A percentile compares a stretch with the other conserved stretches of the same genome.
Conservation (phyloP, 2,329 filamentous ascomycete species). For the Escovopsis sp. region DNA sequence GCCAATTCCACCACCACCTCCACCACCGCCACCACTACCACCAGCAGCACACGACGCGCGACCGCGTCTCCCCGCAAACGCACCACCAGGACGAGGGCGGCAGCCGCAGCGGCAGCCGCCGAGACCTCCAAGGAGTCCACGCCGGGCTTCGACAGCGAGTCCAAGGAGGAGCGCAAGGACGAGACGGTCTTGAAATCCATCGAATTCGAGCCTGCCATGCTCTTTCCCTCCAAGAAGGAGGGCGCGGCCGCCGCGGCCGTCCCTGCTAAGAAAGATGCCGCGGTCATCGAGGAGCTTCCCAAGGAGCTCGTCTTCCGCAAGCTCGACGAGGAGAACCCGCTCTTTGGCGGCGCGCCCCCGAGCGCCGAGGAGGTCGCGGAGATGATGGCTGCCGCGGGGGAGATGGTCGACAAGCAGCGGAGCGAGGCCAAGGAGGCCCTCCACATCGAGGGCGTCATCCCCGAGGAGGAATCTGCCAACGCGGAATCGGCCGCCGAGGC, state of each 20-base stretch:
- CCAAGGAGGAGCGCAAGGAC: slow-evolving; percentile 16
- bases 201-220: slow-evolving; percentile 33
- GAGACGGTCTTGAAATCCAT: slow-evolving; percentile 29
- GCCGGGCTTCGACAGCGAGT: slow-evolving; percentile 7
- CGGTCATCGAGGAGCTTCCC: slow-evolving; percentile 50
- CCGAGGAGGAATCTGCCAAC: slow-evolving; percentile 22
- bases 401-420: slow-evolving; percentile 65
- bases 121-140: slow-evolving; percentile 14
- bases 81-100: slow-evolving; percentile 28
- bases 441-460: slow-evolving; percentile 11
- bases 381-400: slow-evolving; percentile 75
- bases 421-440: slow-evolving; percentile 22
- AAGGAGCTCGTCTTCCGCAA: slow-evolving; percentile 56
- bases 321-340: slow-evolving; percentile 62
- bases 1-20: too few species aligned
- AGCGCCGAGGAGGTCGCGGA: slow-evolving; percentile 63
- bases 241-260: slow-evolving; percentile 44
- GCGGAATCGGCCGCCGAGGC: slow-evolving; percentile 20
- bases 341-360: slow-evolving; percentile 48
- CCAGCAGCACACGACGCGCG: slow-evolving; percentile 21
- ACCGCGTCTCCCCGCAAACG: slow-evolving; percentile 42
- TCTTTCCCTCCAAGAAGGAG: slow-evolving; percentile 38
- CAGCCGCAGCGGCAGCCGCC: slow-evolving; percentile 21
- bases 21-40: slow-evolving; percentile 8
- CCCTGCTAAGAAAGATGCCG: slow-evolving; percentile 48